Evolutionary conservation across 495 filamentous ascomycete genomes (phyloP).

Genomic region (Penicillium canescens): DNA sequence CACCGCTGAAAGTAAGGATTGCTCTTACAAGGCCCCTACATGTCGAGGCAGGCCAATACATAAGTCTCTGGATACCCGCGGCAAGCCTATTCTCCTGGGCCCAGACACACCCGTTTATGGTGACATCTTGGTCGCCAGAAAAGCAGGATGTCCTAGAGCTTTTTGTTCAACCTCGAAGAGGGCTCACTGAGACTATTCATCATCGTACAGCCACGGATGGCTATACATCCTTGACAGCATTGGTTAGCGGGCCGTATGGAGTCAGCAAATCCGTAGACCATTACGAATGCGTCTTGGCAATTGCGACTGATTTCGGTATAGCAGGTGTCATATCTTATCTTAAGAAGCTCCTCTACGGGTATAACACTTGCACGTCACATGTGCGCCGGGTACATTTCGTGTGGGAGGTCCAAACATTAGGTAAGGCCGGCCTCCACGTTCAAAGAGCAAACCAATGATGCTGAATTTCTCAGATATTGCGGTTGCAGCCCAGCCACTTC

Average conservation of each 20-base stretch:
- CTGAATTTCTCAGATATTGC: slow-evolving; percentile 16
- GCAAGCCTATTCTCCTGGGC: slow-evolving; percentile 22
- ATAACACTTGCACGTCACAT: slow-evolving; percentile 20
- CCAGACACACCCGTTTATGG: slow-evolving; percentile 34
- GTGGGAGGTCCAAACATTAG: slow-evolving; percentile 27
- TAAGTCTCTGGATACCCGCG: slow-evolving; percentile 25
- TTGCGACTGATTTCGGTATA: slow-evolving; percentile 24
- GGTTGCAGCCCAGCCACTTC: slow-evolving; percentile 6
- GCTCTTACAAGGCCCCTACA: slow-evolving; percentile 5
- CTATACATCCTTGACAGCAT: slow-evolving; percentile 3
- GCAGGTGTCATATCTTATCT: slow-evolving; percentile 26
- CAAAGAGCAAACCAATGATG: background rate
- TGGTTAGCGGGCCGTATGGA: slow-evolving; percentile 18
- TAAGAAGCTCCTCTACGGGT: slow-evolving; percentile 30
- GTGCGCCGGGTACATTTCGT: slow-evolving; percentile 29
- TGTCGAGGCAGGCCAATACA: slow-evolving; percentile 26
- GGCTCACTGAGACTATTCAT: slow-evolving; percentile 22
- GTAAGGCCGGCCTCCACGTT: slow-evolving; percentile 1
- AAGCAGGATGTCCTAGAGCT: slow-evolving; percentile 21
- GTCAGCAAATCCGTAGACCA: slow-evolving; percentile 18
- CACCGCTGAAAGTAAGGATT: slow-evolving; percentile 6
- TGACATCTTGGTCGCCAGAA: slow-evolving; percentile 28
- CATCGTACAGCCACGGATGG: slow-evolving; percentile 11
- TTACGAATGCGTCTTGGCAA: slow-evolving; percentile 10
- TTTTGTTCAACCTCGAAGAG: slow-evolving; percentile 17